Evolutionary conservation across 2,329 filamentous ascomycete species (phyloP), one percentile per base, ranked within the genome.

Genomic region (Thielaviopsis ethacetica): DNA sequence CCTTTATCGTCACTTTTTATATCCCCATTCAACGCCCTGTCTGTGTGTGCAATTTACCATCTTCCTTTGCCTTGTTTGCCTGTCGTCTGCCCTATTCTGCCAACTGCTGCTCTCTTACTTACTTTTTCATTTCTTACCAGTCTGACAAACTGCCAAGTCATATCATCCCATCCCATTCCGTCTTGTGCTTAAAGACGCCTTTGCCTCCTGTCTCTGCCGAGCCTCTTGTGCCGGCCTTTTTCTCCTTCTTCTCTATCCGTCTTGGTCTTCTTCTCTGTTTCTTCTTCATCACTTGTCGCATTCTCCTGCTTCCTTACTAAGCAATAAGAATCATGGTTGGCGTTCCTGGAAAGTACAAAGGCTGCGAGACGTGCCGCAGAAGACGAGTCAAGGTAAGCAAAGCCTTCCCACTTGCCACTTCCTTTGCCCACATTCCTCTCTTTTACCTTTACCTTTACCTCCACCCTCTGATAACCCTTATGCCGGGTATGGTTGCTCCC

Each of bases 301-400:
- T 13, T 13, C 5, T 12, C 38, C 15, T 17, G 12, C 38, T 6
- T 3, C 10, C 13, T 17, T 13, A 4, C 3, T 4, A 12, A 5
- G 4, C 3, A 12, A 13, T 13, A 13, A 13, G 3, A 66, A 72
- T 59, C 41, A 82, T 82, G 80, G 80, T 82, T 63, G 80, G 80
- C 57, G 80, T 83, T 60, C 75, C 79, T 44, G 80, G 80, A 56
- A 83, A 82, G 68, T 83, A 79, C 67, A 82, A 82, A 68, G 80
- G 80, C 44, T 83, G 80, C 69, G 80, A 82, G 68, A 83, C 80
- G 26, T 83, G 81, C 66, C 72, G 80, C 54, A 70, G 73, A 27
- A 71, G 80, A 56, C 74, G 81, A 67, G 80, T 83, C 62, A 81
- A 80, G 67, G 80, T 81, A 70, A 63, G 74, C 63, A n/a, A n/a